Conservation (phyloP, 1,284 basidiomycete species). For the Cryptococcus floricola region DNA sequence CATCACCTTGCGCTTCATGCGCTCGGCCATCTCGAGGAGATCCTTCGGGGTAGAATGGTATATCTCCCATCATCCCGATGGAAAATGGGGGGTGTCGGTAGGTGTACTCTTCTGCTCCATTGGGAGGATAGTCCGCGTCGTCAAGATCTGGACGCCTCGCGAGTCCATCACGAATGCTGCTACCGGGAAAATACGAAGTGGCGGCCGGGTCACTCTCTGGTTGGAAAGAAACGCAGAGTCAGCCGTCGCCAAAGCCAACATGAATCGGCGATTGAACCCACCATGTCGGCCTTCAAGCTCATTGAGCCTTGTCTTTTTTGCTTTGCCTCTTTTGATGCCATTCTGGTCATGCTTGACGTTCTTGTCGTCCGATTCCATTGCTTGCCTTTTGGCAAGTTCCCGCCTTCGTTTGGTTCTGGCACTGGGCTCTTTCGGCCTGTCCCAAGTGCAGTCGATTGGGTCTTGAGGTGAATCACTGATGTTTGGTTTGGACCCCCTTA, state of each 20-base stretch:
- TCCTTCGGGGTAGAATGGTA: not conserved
- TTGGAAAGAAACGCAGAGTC: too few relatives aligned
- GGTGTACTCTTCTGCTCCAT: not conserved
- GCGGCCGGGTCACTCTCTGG: too few relatives aligned
- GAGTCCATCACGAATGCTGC: too few relatives aligned
- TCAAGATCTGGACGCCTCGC: too few relatives aligned
- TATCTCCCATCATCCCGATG: not conserved
- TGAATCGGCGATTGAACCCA: not conserved
- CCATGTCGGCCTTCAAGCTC: conserved; percentile 21
- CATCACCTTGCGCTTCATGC: too few relatives aligned
- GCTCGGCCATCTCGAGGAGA: too few relatives aligned
- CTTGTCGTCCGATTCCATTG: conserved; percentile 4
- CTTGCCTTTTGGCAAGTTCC: conserved; percentile 15
- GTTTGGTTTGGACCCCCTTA: conserved; percentile 23
- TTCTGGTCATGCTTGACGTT: conserved; percentile 5
- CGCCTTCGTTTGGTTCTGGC: conserved; percentile 28
- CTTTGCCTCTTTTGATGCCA: not conserved
- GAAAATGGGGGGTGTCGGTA: not conserved
- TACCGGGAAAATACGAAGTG: too few relatives aligned
- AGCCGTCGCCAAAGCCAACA: too few relatives aligned
- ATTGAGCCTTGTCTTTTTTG: conserved; percentile 16
- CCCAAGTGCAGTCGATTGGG: conserved; percentile 35
- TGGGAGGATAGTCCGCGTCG: not conserved
- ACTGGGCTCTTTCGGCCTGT: conserved; percentile 31
- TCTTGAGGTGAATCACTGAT: conserved; percentile 1